Conservation (phyloP, 176 grass and related monocot species). For the Ensete glaucum region DNA sequence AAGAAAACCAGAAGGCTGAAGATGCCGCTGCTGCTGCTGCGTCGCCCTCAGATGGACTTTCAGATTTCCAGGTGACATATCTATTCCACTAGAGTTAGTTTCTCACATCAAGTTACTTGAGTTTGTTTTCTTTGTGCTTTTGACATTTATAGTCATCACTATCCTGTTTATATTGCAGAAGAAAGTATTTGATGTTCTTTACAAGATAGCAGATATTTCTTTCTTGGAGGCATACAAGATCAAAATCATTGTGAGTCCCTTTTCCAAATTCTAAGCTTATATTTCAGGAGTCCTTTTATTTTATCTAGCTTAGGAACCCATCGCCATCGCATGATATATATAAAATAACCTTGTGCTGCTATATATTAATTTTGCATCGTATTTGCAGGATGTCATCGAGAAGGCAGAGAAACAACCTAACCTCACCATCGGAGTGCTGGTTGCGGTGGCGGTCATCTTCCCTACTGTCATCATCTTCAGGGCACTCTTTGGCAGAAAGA, state of each 20-base stretch:
- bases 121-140: background rate
- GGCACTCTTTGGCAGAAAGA: constrained; percentile 63
- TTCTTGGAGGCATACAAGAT: constrained; percentile 85
- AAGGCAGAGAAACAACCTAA: constrained; percentile 96
- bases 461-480: constrained; percentile 53
- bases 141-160: background rate
- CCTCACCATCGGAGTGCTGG: constrained; percentile 60
- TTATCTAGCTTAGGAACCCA: background rate
- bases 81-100: background rate
- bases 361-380: background rate
- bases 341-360: no score
- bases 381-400: constrained; percentile 66
- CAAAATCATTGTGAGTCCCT: constrained; percentile 71
- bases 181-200: constrained; percentile 62
- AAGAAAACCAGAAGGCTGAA: constrained; percentile 85
- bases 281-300: background rate
- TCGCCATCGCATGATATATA: background rate
- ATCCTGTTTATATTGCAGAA: constrained; percentile 43
- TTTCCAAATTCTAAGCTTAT: background rate
- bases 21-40: constrained; percentile 14
- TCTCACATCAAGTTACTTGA: background rate
- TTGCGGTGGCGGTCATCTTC: constrained; percentile 40
- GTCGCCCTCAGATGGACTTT: constrained; percentile 35
- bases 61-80: constrained; percentile 62
- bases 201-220: constrained; percentile 64